Conservation (phyloP, 495 filamentous ascomycete species). For the Aspergillus biplanus region DNA sequence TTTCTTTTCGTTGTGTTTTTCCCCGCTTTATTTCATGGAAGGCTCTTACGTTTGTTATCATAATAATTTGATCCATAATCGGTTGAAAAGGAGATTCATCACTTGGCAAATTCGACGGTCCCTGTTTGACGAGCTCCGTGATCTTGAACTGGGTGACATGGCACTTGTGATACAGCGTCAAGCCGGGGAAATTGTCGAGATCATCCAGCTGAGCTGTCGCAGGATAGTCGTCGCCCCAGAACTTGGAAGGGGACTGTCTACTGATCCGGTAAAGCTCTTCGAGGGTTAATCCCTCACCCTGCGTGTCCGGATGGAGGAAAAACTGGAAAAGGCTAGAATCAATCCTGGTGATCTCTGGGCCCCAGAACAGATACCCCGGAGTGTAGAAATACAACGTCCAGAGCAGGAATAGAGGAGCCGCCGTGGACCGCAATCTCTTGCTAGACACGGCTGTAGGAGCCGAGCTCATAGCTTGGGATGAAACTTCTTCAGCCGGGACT, state of each 20-base stretch:
- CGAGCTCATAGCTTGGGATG: not conserved
- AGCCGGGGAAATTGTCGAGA: slow-evolving; percentile 33
- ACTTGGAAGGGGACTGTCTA: slow-evolving; percentile 37
- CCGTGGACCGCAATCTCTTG: slow-evolving; percentile 26
- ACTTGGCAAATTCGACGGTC: not conserved
- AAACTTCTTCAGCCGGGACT: too few species aligned
- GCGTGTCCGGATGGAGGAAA: slow-evolving; percentile 29
- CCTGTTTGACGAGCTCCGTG: slow-evolving; percentile 1
- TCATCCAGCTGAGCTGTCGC: slow-evolving; percentile 39
- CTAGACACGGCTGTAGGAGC: not conserved
- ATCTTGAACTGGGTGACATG: not conserved
- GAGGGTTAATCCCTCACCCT: slow-evolving; percentile 20
- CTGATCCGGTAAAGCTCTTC: slow-evolving; percentile 36
- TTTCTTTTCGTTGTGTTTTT: not conserved
- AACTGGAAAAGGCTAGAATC: slow-evolving; percentile 34
- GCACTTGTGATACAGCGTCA: not conserved
- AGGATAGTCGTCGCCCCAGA: slow-evolving; percentile 39
- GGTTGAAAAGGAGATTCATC: not conserved
- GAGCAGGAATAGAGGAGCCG: slow-evolving; percentile 38
- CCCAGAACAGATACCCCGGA: slow-evolving; percentile 32
- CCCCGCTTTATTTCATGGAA: not conserved
- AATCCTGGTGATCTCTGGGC: slow-evolving; percentile 22
- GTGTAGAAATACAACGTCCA: slow-evolving; percentile 43
- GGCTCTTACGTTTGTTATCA: not conserved
- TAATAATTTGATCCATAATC: slow-evolving; percentile 1